Conservation (phyloP, 139 green algal genomes). For the Picochlorum sp. region DNA sequence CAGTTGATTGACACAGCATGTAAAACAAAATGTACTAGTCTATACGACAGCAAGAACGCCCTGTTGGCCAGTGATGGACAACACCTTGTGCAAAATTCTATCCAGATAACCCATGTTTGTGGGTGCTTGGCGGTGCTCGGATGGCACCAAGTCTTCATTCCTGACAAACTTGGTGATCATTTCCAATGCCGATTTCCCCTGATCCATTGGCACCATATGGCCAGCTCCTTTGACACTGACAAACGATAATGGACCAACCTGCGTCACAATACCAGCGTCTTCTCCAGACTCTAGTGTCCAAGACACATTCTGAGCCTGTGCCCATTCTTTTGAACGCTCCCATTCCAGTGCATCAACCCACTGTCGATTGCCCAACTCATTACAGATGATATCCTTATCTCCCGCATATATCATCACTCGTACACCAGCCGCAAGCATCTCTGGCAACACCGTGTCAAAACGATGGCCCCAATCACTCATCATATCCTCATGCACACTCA, state of each 20-base stretch:
- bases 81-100: no score
- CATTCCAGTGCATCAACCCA: slow-evolving; percentile 60
- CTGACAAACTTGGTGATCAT: slow-evolving; percentile 66
- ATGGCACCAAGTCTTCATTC: slow-evolving; percentile 13
- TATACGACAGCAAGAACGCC: no score
- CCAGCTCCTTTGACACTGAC: slow-evolving; percentile 40
- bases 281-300: slow-evolving; percentile 43
- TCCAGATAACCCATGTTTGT: background rate
- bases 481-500: slow-evolving; percentile 53
- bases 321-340: slow-evolving; percentile 13
- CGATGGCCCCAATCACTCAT: slow-evolving; percentile 34
- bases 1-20: background rate
- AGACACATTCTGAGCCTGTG: background rate
- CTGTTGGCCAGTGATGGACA: no score
- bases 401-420: slow-evolving; percentile 73
- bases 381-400: slow-evolving; percentile 73
- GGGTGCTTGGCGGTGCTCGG: background rate
- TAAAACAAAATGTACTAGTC: no score
- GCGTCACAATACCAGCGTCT: slow-evolving; percentile 42
- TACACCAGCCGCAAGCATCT: slow-evolving; percentile 64
- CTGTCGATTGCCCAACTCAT: slow-evolving; percentile 47
- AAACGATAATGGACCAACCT: slow-evolving; percentile 57
- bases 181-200: slow-evolving; percentile 44
- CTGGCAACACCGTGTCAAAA: slow-evolving; percentile 47
- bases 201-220: slow-evolving; percentile 76